These are phyloP conservation scores for Cyberlindnera petersonii DNA, from an alignment of 805 yeast species.

Conservation along the genomic window DNA sequence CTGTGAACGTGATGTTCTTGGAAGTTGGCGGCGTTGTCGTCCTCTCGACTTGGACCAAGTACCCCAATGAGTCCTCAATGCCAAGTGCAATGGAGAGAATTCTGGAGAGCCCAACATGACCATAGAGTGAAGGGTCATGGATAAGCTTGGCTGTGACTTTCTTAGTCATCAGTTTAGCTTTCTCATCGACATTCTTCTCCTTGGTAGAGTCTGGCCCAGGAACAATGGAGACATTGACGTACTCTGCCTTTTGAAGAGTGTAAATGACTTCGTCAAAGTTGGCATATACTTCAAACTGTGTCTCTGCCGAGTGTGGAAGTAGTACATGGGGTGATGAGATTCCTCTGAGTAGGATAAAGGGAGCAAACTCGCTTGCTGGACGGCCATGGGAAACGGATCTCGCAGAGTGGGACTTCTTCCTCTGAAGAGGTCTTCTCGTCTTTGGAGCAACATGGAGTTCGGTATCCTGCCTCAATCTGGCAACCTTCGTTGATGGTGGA, in stretches of 20 bases:
- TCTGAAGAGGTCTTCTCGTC: constrained; percentile 31
- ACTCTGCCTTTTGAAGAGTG: constrained; percentile 36
- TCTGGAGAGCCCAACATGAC: constrained; percentile 48
- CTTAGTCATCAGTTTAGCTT: constrained; percentile 9
- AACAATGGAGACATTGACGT: constrained; percentile 47
- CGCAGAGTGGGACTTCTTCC: constrained; percentile 20
- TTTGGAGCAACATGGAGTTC: constrained; percentile 79
- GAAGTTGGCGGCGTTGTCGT: constrained; percentile 32
- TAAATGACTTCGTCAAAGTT: constrained; percentile 37
- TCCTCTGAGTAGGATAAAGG: constrained; percentile 47
- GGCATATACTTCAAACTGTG: constrained; percentile 40
- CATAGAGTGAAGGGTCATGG: constrained; percentile 32
- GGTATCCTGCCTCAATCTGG: constrained; percentile 57
- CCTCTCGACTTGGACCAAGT: constrained; percentile 46
- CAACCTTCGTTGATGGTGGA: constrained; percentile 35
- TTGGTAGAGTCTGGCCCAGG: constrained; percentile 45
- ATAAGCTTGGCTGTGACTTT: constrained; percentile 49
- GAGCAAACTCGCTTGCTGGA: constrained; percentile 21
- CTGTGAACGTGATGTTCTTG: constrained; percentile 37
- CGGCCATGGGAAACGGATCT: constrained; percentile 26
- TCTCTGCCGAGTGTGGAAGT: constrained; percentile 26
- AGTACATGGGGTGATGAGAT: constrained; percentile 51
- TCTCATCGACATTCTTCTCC: constrained; percentile 10
- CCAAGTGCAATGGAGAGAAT: constrained; percentile 55
- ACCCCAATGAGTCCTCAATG: constrained; percentile 47